Conservation (phyloP, 441 rosid genomes). For the Daphne laureola region DNA sequence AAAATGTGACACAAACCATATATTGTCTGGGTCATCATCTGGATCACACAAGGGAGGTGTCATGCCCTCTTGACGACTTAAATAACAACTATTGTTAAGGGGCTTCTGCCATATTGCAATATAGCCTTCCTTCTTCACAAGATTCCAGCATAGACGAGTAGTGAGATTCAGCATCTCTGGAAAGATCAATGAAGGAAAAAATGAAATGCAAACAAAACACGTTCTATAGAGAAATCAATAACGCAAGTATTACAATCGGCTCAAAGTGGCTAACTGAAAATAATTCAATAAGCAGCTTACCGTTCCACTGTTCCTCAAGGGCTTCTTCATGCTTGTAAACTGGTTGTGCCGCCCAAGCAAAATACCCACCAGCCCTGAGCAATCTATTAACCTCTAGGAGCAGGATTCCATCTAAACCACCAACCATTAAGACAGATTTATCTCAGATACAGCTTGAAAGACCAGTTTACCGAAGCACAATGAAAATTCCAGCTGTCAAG, state of each 20-base stretch:
- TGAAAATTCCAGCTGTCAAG: too few species aligned
- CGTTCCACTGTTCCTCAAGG: conserved; percentile 94
- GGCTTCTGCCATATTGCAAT: conserved; percentile 97
- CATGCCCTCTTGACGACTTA: conserved; percentile 59
- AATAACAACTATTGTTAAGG: conserved; percentile 67
- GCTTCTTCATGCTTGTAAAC: conserved; percentile 87
- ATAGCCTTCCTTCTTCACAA: conserved; percentile 92
- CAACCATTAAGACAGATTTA: conserved; percentile 14
- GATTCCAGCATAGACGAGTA: conserved; percentile 85
- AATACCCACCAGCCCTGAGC: conserved; percentile 93
- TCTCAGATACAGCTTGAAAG: conserved; percentile 19
- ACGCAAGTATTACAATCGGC: neutral
- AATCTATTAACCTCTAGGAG: conserved; percentile 94
- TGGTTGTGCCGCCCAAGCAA: conserved; percentile 99
- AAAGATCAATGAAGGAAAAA: conserved; percentile 17
- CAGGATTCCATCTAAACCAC: conserved; percentile 79
- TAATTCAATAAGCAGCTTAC: conserved; percentile 25
- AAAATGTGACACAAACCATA: conserved; percentile 49
- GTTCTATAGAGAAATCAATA: neutral
- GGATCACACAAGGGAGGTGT: conserved; percentile 70
- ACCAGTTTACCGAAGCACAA: neutral
- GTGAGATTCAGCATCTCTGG: conserved; percentile 95
- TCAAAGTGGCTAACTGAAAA: neutral
- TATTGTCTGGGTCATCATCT: conserved; percentile 83
- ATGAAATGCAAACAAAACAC: neutral